Evolutionary conservation across 306 rosid species (phyloP), one percentile per base, ranked within the genome.

Genomic region (Astragalus membranaceus): DNA sequence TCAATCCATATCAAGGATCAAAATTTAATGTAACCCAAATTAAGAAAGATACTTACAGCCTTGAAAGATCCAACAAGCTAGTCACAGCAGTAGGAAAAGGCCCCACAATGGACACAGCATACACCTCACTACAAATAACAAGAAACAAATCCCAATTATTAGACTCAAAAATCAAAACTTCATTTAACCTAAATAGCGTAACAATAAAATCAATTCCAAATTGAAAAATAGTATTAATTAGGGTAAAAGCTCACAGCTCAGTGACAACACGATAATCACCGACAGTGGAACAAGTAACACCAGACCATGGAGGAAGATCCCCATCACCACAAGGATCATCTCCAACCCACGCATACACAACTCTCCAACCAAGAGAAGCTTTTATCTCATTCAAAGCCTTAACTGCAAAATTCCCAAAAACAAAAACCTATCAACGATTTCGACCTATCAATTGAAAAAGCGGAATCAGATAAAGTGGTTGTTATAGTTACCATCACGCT

Each of bases 61-160:
- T 78, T 49, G 97, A 89, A 75, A 95, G 99, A 89, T 95, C 99
- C 92, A 95, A 72, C 47, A 95, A 89, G 80, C 92, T 95, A 14
- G 99, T 95, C 0, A 95, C 99, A 29, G 99, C 99, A 66, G 99
- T 91, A 26, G 99, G 99, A 70, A 95, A 95, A 79, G 99, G 99
- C 3, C 99, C 99, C 6, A 95, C 99, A 63, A 95, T 95, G 3
- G 99, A 95, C 41, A 93, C 98, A 0, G 97, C 99, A 82, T 95
- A 95, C 29, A 95, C 99, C 86, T 95, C 97, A 56, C 99, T 95
- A 85, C 68, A 82, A 78, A 69, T 3, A 29, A 56, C 62, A 64
- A 76, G 62, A 55, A 20, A 53, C 5, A 12, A 49, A 77, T 14
- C n/a, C 55, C 58, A 52, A 33, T 73, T 43, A 67, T 3, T 26